Evolutionary conservation across 345 rosid species (phyloP).

Genomic region (Durio zibethinus): DNA sequence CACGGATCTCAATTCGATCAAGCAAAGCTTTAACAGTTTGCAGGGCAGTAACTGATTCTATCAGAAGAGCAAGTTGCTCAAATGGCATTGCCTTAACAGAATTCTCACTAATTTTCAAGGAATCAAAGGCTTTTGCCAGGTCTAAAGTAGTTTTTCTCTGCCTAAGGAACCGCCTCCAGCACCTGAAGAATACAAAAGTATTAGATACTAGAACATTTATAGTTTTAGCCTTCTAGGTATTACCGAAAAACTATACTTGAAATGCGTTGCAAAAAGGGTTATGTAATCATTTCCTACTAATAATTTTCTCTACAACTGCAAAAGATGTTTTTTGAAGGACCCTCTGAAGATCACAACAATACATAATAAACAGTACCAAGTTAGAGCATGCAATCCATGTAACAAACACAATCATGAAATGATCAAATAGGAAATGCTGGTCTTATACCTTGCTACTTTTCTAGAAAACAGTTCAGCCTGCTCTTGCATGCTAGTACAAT

Average conservation of each 20-base stretch:
- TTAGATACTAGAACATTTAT: neutral
- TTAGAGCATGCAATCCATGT: neutral
- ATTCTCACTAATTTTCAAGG: constrained; percentile 54
- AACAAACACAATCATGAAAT: neutral
- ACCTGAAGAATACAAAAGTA: constrained; percentile 40
- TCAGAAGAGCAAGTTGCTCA: constrained; percentile 73
- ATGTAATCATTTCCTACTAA: neutral
- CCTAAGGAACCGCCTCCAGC: constrained; percentile 77
- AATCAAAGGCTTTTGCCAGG: constrained; percentile 63
- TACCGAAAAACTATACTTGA: neutral
- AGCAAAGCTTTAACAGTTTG: constrained; percentile 59
- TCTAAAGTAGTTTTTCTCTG: constrained; percentile 66
- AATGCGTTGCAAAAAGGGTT: neutral
- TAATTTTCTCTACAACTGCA: neutral
- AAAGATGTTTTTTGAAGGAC: neutral
- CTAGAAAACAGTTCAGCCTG: constrained; percentile 78
- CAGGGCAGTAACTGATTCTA: constrained; percentile 63
- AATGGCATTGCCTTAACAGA: constrained; percentile 62
- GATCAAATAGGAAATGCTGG: neutral
- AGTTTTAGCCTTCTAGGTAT: neutral
- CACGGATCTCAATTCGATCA: constrained; percentile 77
- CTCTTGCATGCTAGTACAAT: constrained; percentile 50
- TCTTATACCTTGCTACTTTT: constrained; percentile 66
- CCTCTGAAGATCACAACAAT: neutral
- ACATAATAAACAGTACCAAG: neutral